Percentiles rank a stretch among this genome's conserved stretches.
Conservation (phyloP, 176 grass and related monocot genomes). For the Elymus sibiricus region DNA sequence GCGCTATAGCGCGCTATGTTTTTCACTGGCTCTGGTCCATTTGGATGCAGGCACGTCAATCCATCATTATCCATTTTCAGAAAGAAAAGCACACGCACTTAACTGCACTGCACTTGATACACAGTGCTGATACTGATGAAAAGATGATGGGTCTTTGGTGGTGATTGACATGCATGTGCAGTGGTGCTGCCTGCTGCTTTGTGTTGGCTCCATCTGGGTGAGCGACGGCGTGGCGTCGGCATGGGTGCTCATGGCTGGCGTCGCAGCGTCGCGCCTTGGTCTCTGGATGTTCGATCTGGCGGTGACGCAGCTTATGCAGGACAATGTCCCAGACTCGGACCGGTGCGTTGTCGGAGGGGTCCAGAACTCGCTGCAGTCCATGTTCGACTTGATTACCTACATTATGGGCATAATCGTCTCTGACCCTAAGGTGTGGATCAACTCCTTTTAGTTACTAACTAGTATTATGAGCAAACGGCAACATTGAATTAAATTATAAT, state of each 20-base stretch:
- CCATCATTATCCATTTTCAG: not conserved
- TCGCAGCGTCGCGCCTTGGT: slow-evolving; percentile 71
- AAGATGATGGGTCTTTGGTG: not conserved
- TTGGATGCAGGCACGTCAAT: slow-evolving; percentile 44
- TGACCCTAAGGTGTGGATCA: slow-evolving; percentile 49
- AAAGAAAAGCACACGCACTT: too few species aligned
- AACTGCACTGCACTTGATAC: too few species aligned
- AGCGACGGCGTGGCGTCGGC: slow-evolving; percentile 28
- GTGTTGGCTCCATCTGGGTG: slow-evolving; percentile 64
- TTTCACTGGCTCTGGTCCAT: slow-evolving; percentile 83
- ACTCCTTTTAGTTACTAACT: too few species aligned
- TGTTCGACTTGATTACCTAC: slow-evolving; percentile 80
- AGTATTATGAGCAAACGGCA: too few species aligned
- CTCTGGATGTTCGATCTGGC: slow-evolving; percentile 94
- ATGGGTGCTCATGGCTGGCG: slow-evolving; percentile 84
- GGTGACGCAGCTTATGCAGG: slow-evolving; percentile 80
- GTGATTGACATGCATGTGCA: too few species aligned
- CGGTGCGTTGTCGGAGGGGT: slow-evolving; percentile 76
- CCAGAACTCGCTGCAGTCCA: slow-evolving; percentile 83
- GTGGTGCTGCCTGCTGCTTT: slow-evolving; percentile 80
- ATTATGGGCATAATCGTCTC: slow-evolving; percentile 83
- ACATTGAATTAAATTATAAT: not conserved
- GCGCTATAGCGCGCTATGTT: too few species aligned
- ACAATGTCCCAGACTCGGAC: slow-evolving; percentile 56
- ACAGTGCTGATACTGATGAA: too few species aligned